Percentiles rank a stretch among this genome's conserved stretches.
Conservation (phyloP, 495 filamentous ascomycete species). For the Margaritispora aquatica region DNA sequence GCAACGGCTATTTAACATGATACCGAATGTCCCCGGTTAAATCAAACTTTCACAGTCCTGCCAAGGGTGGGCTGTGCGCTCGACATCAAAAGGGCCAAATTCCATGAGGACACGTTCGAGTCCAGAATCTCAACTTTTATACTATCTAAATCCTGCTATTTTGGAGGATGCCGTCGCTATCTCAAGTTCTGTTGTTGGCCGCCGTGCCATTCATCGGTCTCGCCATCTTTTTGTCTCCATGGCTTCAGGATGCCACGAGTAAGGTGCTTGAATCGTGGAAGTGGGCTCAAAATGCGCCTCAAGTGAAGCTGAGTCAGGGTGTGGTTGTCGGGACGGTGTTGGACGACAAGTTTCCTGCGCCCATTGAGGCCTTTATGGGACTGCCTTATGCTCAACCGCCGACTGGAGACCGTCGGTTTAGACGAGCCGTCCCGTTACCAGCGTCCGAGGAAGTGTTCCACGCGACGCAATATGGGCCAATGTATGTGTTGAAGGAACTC, state of each 20-base stretch:
- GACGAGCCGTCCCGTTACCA: conserved; percentile 7
- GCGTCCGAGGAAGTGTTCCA: conserved; percentile 6
- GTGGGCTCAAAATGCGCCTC: background rate
- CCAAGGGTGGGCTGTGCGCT: background rate
- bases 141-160: too few species aligned
- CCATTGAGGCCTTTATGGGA: conserved; percentile 14
- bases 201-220: background rate
- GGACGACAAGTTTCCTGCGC: conserved; percentile 6
- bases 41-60: background rate
- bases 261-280: background rate
- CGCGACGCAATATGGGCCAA: conserved; percentile 9
- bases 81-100: background rate
- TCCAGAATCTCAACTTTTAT: too few species aligned
- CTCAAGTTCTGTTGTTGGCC: background rate
- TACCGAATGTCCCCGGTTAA: background rate
- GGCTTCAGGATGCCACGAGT: background rate
- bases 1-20: background rate
- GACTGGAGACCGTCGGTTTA: conserved; percentile 8
- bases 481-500: background rate
- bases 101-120: background rate
- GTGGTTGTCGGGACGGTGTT: conserved; percentile 2
- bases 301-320: conserved; percentile 5
- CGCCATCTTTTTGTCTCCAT: conserved; percentile 1
- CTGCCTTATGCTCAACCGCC: conserved; percentile 15
- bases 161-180: background rate